Conservation (phyloP, 176 grass and related monocot species). For the Metroxylon sagu region DNA sequence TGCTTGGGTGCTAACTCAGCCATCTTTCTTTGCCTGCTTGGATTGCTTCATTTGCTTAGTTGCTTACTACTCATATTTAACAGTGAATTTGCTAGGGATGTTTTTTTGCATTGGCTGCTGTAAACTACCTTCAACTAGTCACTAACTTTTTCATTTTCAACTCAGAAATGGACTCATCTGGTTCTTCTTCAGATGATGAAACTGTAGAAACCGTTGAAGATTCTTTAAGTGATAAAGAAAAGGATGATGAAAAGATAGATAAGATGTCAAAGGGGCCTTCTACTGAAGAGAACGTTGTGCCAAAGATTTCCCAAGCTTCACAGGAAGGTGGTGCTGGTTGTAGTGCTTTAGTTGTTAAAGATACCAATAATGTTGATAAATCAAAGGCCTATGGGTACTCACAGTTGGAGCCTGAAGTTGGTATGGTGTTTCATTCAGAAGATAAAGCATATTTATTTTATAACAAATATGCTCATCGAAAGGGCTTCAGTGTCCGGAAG, state of each 20-base stretch:
- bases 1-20: too few relatives aligned
- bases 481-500: slow-evolving; percentile 46
- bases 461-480: slow-evolving; percentile 40
- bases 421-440: slow-evolving; percentile 48
- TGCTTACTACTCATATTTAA: too few relatives aligned
- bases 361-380: neutral
- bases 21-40: too few relatives aligned
- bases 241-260: slow-evolving; percentile 8
- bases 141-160: neutral
- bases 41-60: too few relatives aligned
- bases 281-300: slow-evolving; percentile 6
- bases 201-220: slow-evolving; percentile 17
- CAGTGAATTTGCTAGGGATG: too few relatives aligned
- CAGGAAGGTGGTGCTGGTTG: slow-evolving; percentile 2
- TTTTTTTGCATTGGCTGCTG: too few relatives aligned
- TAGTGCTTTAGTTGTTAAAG: neutral
- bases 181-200: slow-evolving; percentile 21
- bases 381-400: neutral
- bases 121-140: too few relatives aligned
- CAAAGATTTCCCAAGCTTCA: slow-evolving; percentile 8
- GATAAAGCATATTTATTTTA: slow-evolving; percentile 46
- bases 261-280: neutral
- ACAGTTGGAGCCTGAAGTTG: slow-evolving; percentile 35
- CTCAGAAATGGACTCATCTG: slow-evolving; percentile 18
- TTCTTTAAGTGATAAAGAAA: slow-evolving; percentile 23